Evolutionary conservation across 2,329 filamentous ascomycete species (phyloP).

Genomic region (Tolypocladium cylindrosporum): DNA sequence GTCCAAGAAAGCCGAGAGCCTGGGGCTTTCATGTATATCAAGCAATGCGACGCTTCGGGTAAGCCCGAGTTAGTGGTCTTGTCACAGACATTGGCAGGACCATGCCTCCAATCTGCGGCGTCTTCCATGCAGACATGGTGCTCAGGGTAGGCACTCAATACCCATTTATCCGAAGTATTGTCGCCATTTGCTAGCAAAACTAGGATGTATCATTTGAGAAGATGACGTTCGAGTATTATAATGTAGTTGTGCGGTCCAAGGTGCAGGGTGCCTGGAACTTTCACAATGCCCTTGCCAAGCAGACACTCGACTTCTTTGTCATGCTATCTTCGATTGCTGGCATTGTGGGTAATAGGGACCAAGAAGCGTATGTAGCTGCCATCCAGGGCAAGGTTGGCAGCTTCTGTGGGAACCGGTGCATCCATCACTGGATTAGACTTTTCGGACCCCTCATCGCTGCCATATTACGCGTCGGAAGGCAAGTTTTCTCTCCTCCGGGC

Average conservation of each 20-base stretch:
- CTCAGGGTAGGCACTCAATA: conserved; percentile 10
- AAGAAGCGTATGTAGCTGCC: conserved; percentile 42
- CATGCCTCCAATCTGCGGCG: conserved; percentile 27
- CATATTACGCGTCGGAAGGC: conserved; percentile 44
- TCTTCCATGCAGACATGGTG: conserved; percentile 37
- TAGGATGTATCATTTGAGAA: conserved; percentile 40
- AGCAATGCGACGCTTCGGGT: conserved; percentile 38
- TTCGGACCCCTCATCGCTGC: conserved; percentile 26
- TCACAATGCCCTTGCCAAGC: conserved; percentile 31
- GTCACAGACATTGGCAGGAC: conserved; percentile 10
- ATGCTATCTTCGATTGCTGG: conserved; percentile 41
- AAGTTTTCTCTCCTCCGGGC: conserved; percentile 36
- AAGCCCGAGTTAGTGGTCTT: conserved; percentile 15
- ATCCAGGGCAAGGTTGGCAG: conserved; percentile 32
- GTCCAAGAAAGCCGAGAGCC: conserved; percentile 25
- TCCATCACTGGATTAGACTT: conserved; percentile 45
- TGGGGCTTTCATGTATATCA: conserved; percentile 34
- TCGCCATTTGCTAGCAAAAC: too few species aligned
- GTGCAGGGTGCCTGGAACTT: conserved; percentile 44
- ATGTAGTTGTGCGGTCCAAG: conserved; percentile 38
- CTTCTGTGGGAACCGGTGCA: conserved; percentile 37
- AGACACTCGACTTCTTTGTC: conserved; percentile 41
- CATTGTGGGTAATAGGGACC: conserved; percentile 38
- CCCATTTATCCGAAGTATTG: too few species aligned
- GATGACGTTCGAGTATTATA: conserved; percentile 40